Evolutionary conservation across 2,329 filamentous ascomycete genomes (phyloP).

Genomic region (Aotearoamyces nothofagi): DNA sequence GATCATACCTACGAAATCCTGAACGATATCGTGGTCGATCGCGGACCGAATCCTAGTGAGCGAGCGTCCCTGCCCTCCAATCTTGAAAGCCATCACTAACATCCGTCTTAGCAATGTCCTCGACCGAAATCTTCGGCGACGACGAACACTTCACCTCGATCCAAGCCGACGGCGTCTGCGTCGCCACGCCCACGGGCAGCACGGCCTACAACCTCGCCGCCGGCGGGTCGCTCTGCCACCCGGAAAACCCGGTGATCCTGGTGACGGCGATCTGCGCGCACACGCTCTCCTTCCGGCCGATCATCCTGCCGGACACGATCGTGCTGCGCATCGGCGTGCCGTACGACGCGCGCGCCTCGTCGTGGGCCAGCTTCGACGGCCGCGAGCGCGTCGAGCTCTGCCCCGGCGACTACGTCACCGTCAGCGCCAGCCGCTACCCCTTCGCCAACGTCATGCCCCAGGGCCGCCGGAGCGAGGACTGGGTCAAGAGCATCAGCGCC

Average conservation of each 20-base stretch:
- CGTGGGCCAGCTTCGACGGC: constrained; percentile 97
- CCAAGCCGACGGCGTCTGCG: constrained; percentile 82
- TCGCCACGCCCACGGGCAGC: constrained; percentile 86
- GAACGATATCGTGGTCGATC: constrained; percentile 93
- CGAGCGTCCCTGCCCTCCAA: constrained; percentile 8
- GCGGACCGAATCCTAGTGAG: constrained; percentile 83
- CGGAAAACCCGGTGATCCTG: constrained; percentile 91
- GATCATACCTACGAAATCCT: constrained; percentile 80
- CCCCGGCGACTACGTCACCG: constrained; percentile 73
- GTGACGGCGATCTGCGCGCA: constrained; percentile 91
- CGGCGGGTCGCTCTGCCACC: constrained; percentile 88
- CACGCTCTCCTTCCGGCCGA: constrained; percentile 88
- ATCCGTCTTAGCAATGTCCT: constrained; percentile 57
- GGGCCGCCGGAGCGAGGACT: constrained; percentile 57
- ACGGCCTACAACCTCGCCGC: constrained; percentile 94
- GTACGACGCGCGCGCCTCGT: constrained; percentile 75
- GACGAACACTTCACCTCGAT: constrained; percentile 87
- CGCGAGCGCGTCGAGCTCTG: constrained; percentile 68
- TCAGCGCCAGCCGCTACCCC: constrained; percentile 66
- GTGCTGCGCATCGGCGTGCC: constrained; percentile 89
- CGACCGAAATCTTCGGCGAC: constrained; percentile 83
- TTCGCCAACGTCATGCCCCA: constrained; percentile 64
- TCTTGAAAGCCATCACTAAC: constrained; percentile 4
- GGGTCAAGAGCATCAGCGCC: constrained; percentile 66
- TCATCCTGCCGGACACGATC: constrained; percentile 91